phyloP scores from a whole-genome alignment of 129 eudicot species.

The Rutidosis leptorrhynchoides region DNA sequence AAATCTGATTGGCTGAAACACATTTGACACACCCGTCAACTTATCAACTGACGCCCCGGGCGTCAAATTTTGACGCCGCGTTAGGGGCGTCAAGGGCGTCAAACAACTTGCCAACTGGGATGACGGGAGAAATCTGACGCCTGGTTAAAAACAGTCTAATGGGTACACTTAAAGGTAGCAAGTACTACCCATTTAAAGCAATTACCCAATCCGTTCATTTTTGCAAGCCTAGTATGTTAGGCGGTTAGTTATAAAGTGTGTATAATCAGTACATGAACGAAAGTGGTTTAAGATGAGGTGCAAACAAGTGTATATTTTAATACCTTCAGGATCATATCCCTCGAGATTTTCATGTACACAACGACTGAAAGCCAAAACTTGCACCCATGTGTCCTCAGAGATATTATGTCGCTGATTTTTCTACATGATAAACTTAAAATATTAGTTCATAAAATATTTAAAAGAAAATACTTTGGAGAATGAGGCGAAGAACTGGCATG shows the following conservation, averaged over 20 bases:
- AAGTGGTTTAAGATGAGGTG: background rate
- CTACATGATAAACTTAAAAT: constrained; percentile 34
- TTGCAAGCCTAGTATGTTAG: background rate
- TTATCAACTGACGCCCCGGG: too few species aligned
- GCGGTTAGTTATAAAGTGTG: background rate
- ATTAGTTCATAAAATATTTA: constrained; percentile 14
- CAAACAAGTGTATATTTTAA: constrained; percentile 8
- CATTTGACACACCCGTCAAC: too few species aligned
- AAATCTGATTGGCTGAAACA: too few species aligned
- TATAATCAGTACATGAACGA: background rate
- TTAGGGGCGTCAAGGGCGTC: too few species aligned
- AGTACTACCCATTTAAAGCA: background rate
- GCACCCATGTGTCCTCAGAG: constrained; percentile 98
- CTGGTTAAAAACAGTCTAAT: too few species aligned
- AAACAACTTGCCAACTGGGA: too few species aligned
- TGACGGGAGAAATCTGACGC: too few species aligned
- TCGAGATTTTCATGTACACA: constrained; percentile 97
- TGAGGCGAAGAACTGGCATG: background rate
- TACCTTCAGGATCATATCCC: constrained; percentile 98
- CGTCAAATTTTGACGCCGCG: too few species aligned
- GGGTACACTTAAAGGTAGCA: background rate
- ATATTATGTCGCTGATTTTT: constrained; percentile 86
- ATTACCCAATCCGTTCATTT: background rate
- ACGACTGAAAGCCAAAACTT: constrained; percentile 90
- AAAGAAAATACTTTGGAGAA: background rate